These are phyloP conservation scores for Croton laevigatus DNA, from an alignment of 441 rosid genomes.

Conservation along the genomic window DNA sequence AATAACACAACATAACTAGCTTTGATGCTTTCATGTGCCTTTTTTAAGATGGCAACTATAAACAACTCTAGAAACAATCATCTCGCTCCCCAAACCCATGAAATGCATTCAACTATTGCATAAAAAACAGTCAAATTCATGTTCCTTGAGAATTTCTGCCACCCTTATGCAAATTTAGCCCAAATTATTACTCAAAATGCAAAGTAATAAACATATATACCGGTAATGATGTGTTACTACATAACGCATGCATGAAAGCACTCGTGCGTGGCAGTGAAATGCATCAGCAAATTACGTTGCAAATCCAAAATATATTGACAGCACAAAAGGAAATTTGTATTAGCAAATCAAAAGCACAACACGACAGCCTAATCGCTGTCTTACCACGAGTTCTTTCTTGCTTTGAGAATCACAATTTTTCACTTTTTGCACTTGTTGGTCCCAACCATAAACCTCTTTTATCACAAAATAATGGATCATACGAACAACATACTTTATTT, in stretches of 20 bases:
- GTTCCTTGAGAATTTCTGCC: neutral
- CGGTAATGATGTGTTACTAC: neutral
- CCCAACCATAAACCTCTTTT: neutral
- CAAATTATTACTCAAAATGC: neutral
- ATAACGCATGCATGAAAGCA: neutral
- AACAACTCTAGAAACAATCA: no score
- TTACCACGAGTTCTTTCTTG: neutral
- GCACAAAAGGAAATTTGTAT: neutral
- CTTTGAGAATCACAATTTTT: neutral
- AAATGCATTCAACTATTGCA: neutral
- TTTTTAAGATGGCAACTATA: neutral
- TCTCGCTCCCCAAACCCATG: no score
- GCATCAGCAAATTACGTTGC: constrained; percentile 6
- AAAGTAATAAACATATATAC: neutral
- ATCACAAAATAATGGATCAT: neutral
- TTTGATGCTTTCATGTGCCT: neutral
- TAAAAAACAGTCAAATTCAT: neutral
- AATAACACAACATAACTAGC: neutral
- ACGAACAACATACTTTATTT: neutral
- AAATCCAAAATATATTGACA: constrained; percentile 16
- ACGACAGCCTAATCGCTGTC: neutral
- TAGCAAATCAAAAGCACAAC: constrained; percentile 3
- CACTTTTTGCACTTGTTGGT: constrained; percentile 5
- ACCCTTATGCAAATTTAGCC: no score
- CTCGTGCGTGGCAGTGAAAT: neutral